Base-by-base conservation (phyloP, 2,329 filamentous ascomycete species). In the Sporothrix euskadiensis region DNA sequence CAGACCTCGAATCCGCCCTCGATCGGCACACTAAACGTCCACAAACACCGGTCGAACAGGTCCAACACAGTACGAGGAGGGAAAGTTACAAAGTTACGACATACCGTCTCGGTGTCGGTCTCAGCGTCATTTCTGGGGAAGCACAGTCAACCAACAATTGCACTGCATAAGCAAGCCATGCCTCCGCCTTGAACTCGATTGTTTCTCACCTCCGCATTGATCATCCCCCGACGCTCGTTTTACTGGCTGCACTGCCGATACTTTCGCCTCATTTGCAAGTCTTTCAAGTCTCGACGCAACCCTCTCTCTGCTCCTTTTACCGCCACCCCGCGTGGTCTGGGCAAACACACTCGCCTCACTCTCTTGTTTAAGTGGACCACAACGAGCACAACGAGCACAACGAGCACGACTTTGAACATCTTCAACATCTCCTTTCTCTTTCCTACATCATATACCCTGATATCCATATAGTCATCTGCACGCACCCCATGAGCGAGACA, bases 211-310 rank as follows among this genome's bases (percentile, higher is more conserved):
- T 35, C 30, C 16, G 8, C 32, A 8, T 56, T 61, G 70, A 54
- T 52, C 70, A 54, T n/a, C 68, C 54, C 69, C 56, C 39, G 56
- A 72, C 71, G 47, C 71, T 72, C 71, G 71, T 72, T 72, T 72
- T 32, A 52, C 47, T 49, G 61, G 61, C 14, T 65, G 61, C 61
- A 39, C 32, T 61, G 57, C 32, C 57, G 30, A 32, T 47, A 32
- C 44, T 32, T 39, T 56, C 30, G 30, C 66, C 52, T 59, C 52
- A 39, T 22, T n/a, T 30, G 10, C 41, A 9, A 16, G 41, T 26
- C 39, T 30, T 6, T 10, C 41, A 4, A 30, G 39, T 14, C 61
- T 47, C 30, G 61, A 66, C 61, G 39, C 61, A 66, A 66, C 14
- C 57, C 44, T 16, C 44, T 14, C 14, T 8, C 10, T 56, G 10